Percentiles rank a stretch among this genome's conserved stretches.
phyloP scores from a whole-genome alignment of 2,329 filamentous ascomycete genomes.

The Metarhizium album region DNA sequence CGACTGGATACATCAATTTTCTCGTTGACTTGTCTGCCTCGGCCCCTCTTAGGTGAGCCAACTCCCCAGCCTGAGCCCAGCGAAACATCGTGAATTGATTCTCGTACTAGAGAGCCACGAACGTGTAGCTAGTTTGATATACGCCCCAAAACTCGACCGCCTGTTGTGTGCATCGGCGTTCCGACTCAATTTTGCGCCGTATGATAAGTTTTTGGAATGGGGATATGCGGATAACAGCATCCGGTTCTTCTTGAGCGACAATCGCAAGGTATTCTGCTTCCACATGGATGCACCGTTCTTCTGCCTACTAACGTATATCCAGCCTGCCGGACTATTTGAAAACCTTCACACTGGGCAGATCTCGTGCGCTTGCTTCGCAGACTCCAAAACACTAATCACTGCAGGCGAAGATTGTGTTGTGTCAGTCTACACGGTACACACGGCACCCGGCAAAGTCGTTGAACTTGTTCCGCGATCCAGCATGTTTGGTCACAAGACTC shows the following conservation, averaged over 20 bases:
- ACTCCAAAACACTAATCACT: constrained; percentile 83
- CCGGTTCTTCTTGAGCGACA: constrained; percentile 80
- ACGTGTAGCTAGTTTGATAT: constrained; percentile 66
- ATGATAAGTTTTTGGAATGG: constrained; percentile 92
- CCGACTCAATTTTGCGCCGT: constrained; percentile 79
- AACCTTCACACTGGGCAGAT: constrained; percentile 89
- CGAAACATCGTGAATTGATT: neutral
- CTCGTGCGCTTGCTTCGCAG: constrained; percentile 72
- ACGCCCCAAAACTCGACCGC: constrained; percentile 69
- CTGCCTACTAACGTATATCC: constrained; percentile 16
- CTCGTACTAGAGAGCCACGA: constrained; percentile 51
- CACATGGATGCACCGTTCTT: constrained; percentile 2
- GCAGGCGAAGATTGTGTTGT: constrained; percentile 88
- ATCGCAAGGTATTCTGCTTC: constrained; percentile 48
- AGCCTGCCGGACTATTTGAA: constrained; percentile 76
- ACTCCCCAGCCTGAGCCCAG: neutral
- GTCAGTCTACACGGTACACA: constrained; percentile 66
- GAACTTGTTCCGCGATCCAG: constrained; percentile 71
- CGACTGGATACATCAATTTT: constrained; percentile 71
- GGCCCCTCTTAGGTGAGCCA: constrained; percentile 58
- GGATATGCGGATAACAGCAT: constrained; percentile 89
- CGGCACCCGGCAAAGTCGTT: constrained; percentile 53
- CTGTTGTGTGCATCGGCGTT: constrained; percentile 77
- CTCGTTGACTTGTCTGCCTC: constrained; percentile 64
- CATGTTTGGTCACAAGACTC: constrained; percentile 80